Conservation (phyloP, 2,329 filamentous ascomycete species). For the Botrytis medusae region DNA sequence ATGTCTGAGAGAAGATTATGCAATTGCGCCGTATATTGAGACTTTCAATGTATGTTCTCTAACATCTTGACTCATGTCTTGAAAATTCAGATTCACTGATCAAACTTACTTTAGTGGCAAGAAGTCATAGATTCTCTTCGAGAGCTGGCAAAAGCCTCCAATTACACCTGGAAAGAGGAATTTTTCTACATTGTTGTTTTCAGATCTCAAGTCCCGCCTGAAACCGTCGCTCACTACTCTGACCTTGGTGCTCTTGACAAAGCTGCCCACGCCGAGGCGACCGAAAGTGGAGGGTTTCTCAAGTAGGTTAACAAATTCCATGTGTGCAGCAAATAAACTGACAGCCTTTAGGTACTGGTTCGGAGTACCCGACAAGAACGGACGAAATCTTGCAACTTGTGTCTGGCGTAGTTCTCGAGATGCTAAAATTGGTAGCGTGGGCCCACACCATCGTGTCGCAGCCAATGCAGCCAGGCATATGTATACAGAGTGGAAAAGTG, state of each 20-base stretch:
- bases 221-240: conserved; percentile 57
- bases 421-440: conserved; percentile 58
- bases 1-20: conserved; percentile 68
- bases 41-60: conserved; percentile 61
- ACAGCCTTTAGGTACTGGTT: conserved; percentile 73
- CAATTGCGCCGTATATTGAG: conserved; percentile 68
- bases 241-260: conserved; percentile 73
- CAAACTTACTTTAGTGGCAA: conserved; percentile 48
- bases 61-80: not conserved
- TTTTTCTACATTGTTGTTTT: conserved; percentile 86
- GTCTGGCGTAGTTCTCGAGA: conserved; percentile 62
- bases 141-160: conserved; percentile 49
- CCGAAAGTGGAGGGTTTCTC: conserved; percentile 74
- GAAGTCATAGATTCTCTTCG: conserved; percentile 60
- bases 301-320: conserved; percentile 52
- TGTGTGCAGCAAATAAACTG: conserved; percentile 13
- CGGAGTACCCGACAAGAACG: conserved; percentile 65
- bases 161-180: conserved; percentile 57
- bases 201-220: conserved; percentile 67
- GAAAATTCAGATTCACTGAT: not conserved
- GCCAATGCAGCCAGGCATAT: conserved; percentile 62
- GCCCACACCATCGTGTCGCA: conserved; percentile 62
- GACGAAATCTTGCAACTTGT: conserved; percentile 80
- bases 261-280: conserved; percentile 77
- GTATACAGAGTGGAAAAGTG: conserved; percentile 63